Conservation (phyloP, 495 filamentous ascomycete species). For the Penicillium robsamsonii region DNA sequence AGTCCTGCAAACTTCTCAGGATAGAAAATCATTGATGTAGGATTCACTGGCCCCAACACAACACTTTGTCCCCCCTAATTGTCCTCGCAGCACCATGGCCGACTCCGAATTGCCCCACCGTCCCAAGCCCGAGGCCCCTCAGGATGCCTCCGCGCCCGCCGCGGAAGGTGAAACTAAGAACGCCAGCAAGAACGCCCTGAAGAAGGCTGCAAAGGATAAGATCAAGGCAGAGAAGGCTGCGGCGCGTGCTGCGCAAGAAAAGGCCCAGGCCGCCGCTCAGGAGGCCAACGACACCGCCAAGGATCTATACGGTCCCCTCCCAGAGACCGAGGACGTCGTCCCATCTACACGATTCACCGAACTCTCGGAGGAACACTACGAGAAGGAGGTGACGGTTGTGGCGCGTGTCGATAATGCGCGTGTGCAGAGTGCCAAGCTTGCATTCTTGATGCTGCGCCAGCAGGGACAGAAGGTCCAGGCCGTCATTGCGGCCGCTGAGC, state of each 20-base stretch:
- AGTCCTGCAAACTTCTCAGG: slow-evolving; percentile 12
- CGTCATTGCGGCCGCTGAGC: slow-evolving; percentile 57
- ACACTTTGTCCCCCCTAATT: slow-evolving; percentile 8
- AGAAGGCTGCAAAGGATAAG: slow-evolving; percentile 67
- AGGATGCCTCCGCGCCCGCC: slow-evolving; percentile 31
- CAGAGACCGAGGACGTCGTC: slow-evolving; percentile 39
- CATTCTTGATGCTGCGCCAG: slow-evolving; percentile 86
- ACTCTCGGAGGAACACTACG: slow-evolving; percentile 58
- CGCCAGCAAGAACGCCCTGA: slow-evolving; percentile 62
- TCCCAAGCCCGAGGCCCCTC: slow-evolving; percentile 44
- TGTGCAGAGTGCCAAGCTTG: slow-evolving; percentile 86
- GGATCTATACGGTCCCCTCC: slow-evolving; percentile 62
- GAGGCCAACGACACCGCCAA: slow-evolving; percentile 66
- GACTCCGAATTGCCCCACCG: slow-evolving; percentile 49
- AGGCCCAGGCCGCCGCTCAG: slow-evolving; percentile 48
- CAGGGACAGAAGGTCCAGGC: slow-evolving; percentile 80
- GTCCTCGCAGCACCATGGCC: slow-evolving; percentile 36
- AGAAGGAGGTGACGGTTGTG: slow-evolving; percentile 74
- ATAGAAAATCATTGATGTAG: slow-evolving; percentile 25
- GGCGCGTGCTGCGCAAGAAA: slow-evolving; percentile 52
- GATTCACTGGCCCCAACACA: neutral
- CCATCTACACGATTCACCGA: slow-evolving; percentile 39
- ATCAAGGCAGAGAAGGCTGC: slow-evolving; percentile 64
- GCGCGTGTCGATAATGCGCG: slow-evolving; percentile 85
- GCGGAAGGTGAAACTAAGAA: slow-evolving; percentile 40